phyloP scores from a whole-genome alignment of 805 yeast species.

The Wickerhamomyces bovis region DNA sequence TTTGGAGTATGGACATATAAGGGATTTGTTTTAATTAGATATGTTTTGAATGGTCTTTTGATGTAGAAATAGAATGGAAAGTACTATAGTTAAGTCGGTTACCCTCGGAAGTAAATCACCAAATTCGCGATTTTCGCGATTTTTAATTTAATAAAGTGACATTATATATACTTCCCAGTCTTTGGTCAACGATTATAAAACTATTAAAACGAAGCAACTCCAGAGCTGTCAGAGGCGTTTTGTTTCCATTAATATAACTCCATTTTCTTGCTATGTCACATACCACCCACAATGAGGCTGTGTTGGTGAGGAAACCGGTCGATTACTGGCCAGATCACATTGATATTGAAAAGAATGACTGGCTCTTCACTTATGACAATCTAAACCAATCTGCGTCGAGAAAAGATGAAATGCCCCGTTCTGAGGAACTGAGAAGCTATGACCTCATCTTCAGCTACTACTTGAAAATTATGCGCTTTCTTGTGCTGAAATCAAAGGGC shows the following conservation, averaged over 20 bases:
- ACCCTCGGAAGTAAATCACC: not conserved
- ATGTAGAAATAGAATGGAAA: too few species aligned
- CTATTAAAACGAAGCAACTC: not conserved
- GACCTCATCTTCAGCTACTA: not conserved
- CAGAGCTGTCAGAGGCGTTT: not conserved
- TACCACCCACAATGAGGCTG: not conserved
- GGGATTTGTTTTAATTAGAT: not conserved
- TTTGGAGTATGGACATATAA: not conserved
- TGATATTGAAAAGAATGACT: constrained; percentile 13
- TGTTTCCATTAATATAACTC: not conserved
- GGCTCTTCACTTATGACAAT: constrained; percentile 13
- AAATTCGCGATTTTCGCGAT: too few species aligned
- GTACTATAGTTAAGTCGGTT: not conserved
- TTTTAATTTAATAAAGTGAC: too few species aligned
- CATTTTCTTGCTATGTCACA: not conserved
- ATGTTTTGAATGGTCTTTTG: too few species aligned
- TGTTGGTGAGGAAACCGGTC: not conserved
- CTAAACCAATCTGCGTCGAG: not conserved
- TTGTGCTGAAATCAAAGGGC: not conserved
- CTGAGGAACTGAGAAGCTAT: not conserved
- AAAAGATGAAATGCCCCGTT: constrained; percentile 1
- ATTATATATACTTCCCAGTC: too few species aligned
- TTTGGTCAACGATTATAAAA: too few species aligned
- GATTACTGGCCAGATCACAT: constrained; percentile 18
- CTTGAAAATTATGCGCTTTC: not conserved